phyloP scores from a whole-genome alignment of 31 red algal genomes.

The Odonthalia washingtoniensis region DNA sequence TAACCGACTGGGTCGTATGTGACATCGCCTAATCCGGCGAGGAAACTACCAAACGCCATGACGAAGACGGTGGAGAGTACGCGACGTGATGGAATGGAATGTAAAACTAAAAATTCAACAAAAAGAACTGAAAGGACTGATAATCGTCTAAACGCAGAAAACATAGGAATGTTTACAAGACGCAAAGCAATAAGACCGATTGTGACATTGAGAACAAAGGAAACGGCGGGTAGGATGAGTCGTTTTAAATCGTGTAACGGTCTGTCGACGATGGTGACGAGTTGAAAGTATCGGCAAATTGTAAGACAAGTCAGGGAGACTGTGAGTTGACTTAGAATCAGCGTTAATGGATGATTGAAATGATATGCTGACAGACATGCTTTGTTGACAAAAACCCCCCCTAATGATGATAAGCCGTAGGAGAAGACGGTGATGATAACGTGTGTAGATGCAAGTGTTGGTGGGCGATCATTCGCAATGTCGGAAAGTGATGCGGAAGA shows the following conservation, averaged over 20 bases:
- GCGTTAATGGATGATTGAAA: conserved; percentile 75
- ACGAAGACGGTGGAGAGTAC: conserved; percentile 79
- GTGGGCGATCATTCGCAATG: neutral
- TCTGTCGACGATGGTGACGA: conserved; percentile 8
- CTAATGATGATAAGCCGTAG: conserved; percentile 83
- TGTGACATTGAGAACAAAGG: conserved; percentile 87
- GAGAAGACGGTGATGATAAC: conserved; percentile 66
- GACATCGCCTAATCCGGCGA: conserved; percentile 90
- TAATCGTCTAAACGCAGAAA: conserved; percentile 91
- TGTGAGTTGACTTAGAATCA: conserved; percentile 85
- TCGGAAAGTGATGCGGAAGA: too few relatives aligned
- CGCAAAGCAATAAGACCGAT: conserved; percentile 84
- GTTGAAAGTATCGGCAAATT: conserved; percentile 59
- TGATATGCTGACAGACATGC: conserved; percentile 88
- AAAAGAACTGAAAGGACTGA: conserved; percentile 88
- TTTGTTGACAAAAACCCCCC: conserved; percentile 98
- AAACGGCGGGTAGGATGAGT: conserved; percentile 63
- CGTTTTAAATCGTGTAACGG: conserved; percentile 20
- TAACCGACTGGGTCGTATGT: conserved; percentile 87
- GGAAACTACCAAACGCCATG: conserved; percentile 91
- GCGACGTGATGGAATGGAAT: conserved; percentile 55
- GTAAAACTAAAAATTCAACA: conserved; percentile 74
- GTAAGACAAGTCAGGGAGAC: conserved; percentile 73
- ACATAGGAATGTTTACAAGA: conserved; percentile 97
- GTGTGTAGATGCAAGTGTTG: conserved; percentile 36